Evolutionary conservation across 441 rosid genomes (phyloP).

Genomic region (Breynia disticha): DNA sequence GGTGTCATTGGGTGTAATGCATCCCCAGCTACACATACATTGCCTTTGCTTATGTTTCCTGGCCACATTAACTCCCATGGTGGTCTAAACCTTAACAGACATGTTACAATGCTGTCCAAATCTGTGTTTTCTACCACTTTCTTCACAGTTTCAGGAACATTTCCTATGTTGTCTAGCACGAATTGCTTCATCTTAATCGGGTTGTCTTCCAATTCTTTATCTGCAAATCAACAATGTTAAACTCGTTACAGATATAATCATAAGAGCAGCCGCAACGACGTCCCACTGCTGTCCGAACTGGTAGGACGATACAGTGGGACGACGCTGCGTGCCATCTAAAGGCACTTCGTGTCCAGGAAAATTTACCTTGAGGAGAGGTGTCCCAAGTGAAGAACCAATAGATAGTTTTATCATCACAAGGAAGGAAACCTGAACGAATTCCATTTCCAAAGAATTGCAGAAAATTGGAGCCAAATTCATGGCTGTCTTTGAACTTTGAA

Average conservation of each 20-base stretch:
- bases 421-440: slow-evolving; percentile 42
- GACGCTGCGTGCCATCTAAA: too few relatives aligned
- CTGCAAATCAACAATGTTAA: slow-evolving; percentile 4
- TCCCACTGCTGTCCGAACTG: too few relatives aligned
- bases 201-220: slow-evolving; percentile 25
- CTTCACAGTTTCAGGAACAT: slow-evolving; percentile 26
- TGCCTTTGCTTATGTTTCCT: slow-evolving; percentile 54
- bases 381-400: slow-evolving; percentile 64
- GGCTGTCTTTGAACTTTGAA: slow-evolving; percentile 29
- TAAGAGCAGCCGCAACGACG: too few relatives aligned
- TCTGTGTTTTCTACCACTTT: slow-evolving; percentile 28
- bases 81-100: slow-evolving; percentile 33
- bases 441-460: slow-evolving; percentile 45
- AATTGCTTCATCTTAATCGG: slow-evolving; percentile 36
- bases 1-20: slow-evolving; percentile 83
- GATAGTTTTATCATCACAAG: slow-evolving; percentile 39
- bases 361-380: slow-evolving; percentile 25
- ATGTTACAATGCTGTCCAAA: slow-evolving; percentile 20
- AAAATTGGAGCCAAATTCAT: slow-evolving; percentile 33
- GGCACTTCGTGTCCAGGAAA: too few relatives aligned
- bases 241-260: too few relatives aligned
- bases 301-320: too few relatives aligned
- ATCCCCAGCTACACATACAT: slow-evolving; percentile 61
- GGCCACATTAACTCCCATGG: slow-evolving; percentile 61
- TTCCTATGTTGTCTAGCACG: slow-evolving; percentile 30